These are phyloP conservation scores for Biancaea sappan DNA, from an alignment of 306 rosid genomes.

Conservation along the genomic window DNA sequence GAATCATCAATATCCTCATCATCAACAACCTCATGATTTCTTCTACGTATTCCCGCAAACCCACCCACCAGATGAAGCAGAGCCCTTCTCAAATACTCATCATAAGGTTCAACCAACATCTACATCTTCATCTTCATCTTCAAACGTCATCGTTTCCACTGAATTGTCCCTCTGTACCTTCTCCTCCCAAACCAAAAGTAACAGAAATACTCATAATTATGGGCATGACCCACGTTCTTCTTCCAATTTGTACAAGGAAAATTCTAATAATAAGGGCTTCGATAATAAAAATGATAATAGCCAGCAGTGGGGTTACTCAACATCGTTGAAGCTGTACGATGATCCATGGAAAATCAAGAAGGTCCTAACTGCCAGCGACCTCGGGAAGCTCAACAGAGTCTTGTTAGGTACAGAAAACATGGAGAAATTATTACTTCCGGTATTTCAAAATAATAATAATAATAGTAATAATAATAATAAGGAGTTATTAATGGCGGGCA, in stretches of 20 bases:
- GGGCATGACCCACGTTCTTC: no score
- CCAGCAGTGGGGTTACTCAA: not conserved
- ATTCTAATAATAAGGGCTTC: not conserved
- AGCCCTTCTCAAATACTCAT: no score
- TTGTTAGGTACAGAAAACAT: not conserved
- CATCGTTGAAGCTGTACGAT: constrained; percentile 4
- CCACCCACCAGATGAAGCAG: not conserved
- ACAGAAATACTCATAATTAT: no score
- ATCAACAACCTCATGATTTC: not conserved
- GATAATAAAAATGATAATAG: not conserved
- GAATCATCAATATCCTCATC: no score
- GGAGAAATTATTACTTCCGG: not conserved
- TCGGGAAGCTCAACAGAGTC: constrained; percentile 21
- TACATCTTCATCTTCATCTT: not conserved
- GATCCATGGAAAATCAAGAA: constrained; percentile 39
- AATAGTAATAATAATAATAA: not conserved
- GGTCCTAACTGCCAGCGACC: constrained; percentile 13
- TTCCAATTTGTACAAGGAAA: not conserved
- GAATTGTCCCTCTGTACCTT: constrained; percentile 1
- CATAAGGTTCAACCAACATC: no score
- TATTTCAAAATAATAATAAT: not conserved
- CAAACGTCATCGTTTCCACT: not conserved
- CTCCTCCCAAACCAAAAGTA: not conserved
- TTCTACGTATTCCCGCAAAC: not conserved
- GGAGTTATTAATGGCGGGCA: not conserved